These are phyloP conservation scores for Corniculantispora saksenae DNA, from an alignment of 2,329 filamentous ascomycete genomes.

Conservation along the genomic window DNA sequence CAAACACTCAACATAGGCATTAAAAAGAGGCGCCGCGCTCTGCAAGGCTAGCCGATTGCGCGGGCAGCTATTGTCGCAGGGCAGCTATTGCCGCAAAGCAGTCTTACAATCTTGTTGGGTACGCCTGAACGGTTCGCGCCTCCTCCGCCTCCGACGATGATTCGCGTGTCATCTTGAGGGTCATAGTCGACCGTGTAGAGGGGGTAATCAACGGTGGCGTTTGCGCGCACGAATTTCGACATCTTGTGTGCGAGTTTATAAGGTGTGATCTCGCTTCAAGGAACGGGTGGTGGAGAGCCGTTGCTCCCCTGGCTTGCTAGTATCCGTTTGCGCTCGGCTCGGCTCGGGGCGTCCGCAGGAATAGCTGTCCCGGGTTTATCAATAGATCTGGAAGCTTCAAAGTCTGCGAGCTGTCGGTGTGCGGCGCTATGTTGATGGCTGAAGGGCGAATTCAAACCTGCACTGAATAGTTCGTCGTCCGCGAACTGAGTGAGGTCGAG, in stretches of 20 bases:
- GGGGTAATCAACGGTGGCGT: conserved; percentile 74
- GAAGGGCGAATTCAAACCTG: background rate
- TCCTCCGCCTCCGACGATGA: conserved; percentile 85
- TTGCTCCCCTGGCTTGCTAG: background rate
- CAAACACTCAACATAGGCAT: background rate
- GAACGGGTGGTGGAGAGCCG: background rate
- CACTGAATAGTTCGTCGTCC: background rate
- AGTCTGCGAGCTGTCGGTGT: too few species aligned
- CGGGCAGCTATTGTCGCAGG: too few species aligned
- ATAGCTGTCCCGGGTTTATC: background rate
- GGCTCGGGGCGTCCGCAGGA: background rate
- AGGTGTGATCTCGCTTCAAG: background rate
- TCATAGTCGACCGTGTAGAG: conserved; percentile 89
- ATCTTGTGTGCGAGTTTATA: conserved; percentile 26
- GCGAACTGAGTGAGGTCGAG: conserved; percentile 4
- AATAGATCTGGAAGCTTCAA: background rate
- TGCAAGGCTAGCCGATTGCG: background rate
- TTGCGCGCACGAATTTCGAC: conserved; percentile 52
- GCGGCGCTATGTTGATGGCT: background rate
- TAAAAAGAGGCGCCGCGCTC: background rate
- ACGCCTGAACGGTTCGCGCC: conserved; percentile 80
- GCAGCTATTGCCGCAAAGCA: background rate
- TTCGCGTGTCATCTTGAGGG: conserved; percentile 70
- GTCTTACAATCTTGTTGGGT: conserved; percentile 78
- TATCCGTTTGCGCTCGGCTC: conserved; percentile 6